Conservation (phyloP, 208 protist genomes). For the Trypanosoma lewisi region DNA sequence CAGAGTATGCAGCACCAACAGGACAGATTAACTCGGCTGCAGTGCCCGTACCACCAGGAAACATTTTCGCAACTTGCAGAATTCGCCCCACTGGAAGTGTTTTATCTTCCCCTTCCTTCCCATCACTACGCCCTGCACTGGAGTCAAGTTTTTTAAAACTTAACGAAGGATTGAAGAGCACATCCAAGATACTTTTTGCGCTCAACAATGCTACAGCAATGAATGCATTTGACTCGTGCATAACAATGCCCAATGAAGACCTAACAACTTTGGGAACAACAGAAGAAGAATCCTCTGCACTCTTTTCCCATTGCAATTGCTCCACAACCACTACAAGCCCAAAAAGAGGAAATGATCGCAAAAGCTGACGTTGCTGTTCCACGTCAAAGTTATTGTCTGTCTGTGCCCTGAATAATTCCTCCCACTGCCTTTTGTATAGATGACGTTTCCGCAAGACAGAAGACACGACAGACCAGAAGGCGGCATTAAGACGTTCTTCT, state of each 20-base stretch:
- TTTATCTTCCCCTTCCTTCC: neutral
- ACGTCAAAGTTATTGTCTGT: neutral
- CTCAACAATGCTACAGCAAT: slow-evolving; percentile 19
- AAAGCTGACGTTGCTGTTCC: neutral
- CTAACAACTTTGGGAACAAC: neutral
- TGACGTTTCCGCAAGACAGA: slow-evolving; percentile 4
- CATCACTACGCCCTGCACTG: neutral
- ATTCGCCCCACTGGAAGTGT: slow-evolving; percentile 3
- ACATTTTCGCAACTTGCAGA: slow-evolving; percentile 17
- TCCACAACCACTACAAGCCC: slow-evolving; percentile 20
- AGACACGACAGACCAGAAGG: slow-evolving; percentile 17
- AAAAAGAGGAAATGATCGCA: slow-evolving; percentile 24
- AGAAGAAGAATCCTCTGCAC: neutral
- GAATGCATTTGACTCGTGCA: slow-evolving; percentile 23
- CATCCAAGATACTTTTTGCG: neutral
- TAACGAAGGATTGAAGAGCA: neutral
- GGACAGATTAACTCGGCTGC: neutral
- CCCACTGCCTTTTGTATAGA: slow-evolving; percentile 8
- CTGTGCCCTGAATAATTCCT: neutral
- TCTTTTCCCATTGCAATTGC: neutral
- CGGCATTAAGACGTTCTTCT: neutral
- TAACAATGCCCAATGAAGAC: slow-evolving; percentile 13
- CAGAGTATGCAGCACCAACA: neutral
- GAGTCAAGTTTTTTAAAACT: no score
- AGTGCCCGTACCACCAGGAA: slow-evolving; percentile 19